A percentile compares a stretch with the other conserved stretches of the same genome.
Conservation (phyloP, 1,139 yeast species). For the Lodderomyces margitis region DNA sequence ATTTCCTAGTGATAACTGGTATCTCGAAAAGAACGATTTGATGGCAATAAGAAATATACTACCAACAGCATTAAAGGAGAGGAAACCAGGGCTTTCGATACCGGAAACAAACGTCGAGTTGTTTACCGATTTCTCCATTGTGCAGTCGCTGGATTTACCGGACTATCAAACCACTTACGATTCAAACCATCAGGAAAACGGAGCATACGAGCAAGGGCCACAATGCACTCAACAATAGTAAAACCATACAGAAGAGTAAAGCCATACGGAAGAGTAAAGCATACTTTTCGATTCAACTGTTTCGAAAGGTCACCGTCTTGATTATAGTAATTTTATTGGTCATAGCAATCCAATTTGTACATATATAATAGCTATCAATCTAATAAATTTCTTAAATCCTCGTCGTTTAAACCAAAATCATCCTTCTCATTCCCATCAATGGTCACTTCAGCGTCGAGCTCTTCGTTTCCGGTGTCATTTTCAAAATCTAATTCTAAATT, state of each 20-base stretch:
- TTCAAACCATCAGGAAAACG: conserved; percentile 23
- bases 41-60: conserved; percentile 51
- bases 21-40: conserved; percentile 62
- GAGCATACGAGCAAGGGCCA: conserved; percentile 20
- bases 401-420: conserved; percentile 31
- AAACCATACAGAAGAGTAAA: too few species aligned
- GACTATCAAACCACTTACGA: conserved; percentile 30
- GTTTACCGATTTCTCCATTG: conserved; percentile 40
- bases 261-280: too few species aligned
- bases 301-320: too few species aligned
- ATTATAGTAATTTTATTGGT: too few species aligned
- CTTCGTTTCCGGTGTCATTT: conserved; percentile 6
- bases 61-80: conserved; percentile 40
- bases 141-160: conserved; percentile 32
- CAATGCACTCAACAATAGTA: conserved; percentile 43
- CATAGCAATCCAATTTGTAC: not conserved
- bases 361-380: conserved; percentile 25
- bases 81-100: conserved; percentile 23
- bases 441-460: conserved; percentile 6
- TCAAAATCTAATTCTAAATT: conserved; percentile 23
- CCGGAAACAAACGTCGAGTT: conserved; percentile 41
- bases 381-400: conserved; percentile 38
- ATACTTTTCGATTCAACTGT: too few species aligned
- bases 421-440: conserved; percentile 15
- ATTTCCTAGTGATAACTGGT: conserved; percentile 85